Conservation (phyloP, 2,329 filamentous ascomycete genomes). For the Capronia epimyces region DNA sequence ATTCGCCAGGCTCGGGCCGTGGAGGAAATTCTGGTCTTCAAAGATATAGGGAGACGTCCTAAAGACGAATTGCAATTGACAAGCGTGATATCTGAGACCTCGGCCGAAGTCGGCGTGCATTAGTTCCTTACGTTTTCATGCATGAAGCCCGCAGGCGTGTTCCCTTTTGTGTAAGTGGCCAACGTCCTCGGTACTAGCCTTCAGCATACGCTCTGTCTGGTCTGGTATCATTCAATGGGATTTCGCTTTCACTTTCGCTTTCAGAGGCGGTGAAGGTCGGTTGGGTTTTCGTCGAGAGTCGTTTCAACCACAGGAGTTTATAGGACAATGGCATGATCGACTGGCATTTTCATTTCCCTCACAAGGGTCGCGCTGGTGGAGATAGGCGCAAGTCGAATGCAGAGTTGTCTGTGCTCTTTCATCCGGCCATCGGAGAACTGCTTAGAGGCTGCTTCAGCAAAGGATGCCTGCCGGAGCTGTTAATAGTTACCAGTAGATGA, state of each 20-base stretch:
- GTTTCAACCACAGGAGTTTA: background rate
- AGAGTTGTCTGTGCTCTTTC: background rate
- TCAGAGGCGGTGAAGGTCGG: background rate
- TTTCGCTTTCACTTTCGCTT: background rate
- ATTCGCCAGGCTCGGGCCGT: conserved; percentile 2
- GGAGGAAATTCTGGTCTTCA: background rate
- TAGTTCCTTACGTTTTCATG: background rate
- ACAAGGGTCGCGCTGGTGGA: background rate
- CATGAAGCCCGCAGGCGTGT: background rate
- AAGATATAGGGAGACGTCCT: too few species aligned
- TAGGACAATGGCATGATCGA: background rate
- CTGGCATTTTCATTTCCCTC: background rate
- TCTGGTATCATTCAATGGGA: background rate
- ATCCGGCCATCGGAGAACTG: background rate
- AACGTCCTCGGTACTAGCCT: background rate
- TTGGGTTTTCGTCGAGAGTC: background rate
- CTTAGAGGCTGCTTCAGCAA: background rate
- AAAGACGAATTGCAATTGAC: too few species aligned
- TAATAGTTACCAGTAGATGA: background rate
- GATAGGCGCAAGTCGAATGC: background rate
- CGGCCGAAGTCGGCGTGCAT: background rate
- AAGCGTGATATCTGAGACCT: background rate
- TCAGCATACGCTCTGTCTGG: background rate
- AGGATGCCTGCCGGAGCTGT: background rate
- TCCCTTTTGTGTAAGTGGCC: background rate